Evolutionary conservation across 805 yeast genomes (phyloP).

Genomic region (Saccharomycopsis capsularis): DNA sequence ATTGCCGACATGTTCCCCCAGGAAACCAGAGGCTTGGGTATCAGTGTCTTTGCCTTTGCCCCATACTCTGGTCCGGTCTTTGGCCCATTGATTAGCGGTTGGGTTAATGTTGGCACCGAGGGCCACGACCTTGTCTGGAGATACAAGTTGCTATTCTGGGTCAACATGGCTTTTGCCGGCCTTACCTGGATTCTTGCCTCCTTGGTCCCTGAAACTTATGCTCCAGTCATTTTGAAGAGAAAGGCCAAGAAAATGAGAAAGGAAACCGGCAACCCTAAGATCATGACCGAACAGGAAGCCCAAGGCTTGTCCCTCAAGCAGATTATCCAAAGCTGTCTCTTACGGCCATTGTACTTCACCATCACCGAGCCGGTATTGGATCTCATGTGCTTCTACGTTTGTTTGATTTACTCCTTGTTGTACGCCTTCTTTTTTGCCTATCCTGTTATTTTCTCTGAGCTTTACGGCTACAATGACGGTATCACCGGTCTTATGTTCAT

Average conservation of each 20-base stretch:
- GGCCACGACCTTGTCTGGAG: slow-evolving; percentile 29
- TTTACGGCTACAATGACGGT: slow-evolving; percentile 74
- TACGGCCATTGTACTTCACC: slow-evolving; percentile 74
- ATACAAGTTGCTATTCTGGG: slow-evolving; percentile 76
- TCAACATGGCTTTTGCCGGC: slow-evolving; percentile 88
- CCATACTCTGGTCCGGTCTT: slow-evolving; percentile 91
- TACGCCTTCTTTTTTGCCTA: slow-evolving; percentile 94
- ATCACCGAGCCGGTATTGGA: slow-evolving; percentile 80
- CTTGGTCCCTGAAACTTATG: slow-evolving; percentile 82
- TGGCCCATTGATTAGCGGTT: slow-evolving; percentile 86
- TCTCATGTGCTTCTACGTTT: slow-evolving; percentile 77
- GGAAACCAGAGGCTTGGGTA: slow-evolving; percentile 78
- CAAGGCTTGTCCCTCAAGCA: slow-evolving; percentile 64
- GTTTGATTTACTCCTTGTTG: slow-evolving; percentile 80
- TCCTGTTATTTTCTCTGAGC: slow-evolving; percentile 76
- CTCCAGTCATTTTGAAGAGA: slow-evolving; percentile 67
- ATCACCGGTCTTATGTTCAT: slow-evolving; percentile 80
- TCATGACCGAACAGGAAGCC: slow-evolving; percentile 92
- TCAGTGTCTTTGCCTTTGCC: slow-evolving; percentile 85
- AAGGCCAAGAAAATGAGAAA: slow-evolving; percentile 63
- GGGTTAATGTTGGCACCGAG: slow-evolving; percentile 65
- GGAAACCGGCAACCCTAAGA: slow-evolving; percentile 74
- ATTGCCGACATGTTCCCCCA: slow-evolving; percentile 83
- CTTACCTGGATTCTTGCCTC: slow-evolving; percentile 63
- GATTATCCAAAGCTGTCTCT: slow-evolving; percentile 61